Conservation (phyloP, 108 stramenopile genomes). For the Epithemia pelagica region DNA sequence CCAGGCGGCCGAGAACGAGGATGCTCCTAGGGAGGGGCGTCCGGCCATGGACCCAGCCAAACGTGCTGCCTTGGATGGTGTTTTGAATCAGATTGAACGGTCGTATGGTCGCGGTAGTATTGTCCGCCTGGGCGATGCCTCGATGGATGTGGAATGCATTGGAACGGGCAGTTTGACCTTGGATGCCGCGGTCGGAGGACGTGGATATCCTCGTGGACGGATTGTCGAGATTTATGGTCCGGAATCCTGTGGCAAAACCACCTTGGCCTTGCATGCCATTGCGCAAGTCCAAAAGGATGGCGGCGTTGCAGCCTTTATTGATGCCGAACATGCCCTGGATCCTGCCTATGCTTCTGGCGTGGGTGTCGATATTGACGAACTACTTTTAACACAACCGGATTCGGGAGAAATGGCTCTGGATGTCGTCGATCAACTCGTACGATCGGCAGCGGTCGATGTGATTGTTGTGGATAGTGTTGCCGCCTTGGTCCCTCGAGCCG, state of each 20-base stretch:
- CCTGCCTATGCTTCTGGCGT: constrained; percentile 77
- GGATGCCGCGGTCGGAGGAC: constrained; percentile 73
- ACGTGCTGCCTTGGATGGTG: constrained; percentile 81
- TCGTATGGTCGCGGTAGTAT: constrained; percentile 87
- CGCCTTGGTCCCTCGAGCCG: constrained; percentile 93
- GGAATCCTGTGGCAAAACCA: constrained; percentile 93
- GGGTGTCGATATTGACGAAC: constrained; percentile 83
- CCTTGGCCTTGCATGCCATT: constrained; percentile 92
- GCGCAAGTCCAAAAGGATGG: constrained; percentile 84
- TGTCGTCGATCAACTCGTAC: constrained; percentile 91
- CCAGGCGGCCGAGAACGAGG: no score
- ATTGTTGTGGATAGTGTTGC: constrained; percentile 94
- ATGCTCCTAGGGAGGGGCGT: no score
- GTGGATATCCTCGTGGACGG: constrained; percentile 79
- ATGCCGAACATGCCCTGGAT: constrained; percentile 98
- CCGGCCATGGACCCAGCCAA: constrained; percentile 58
- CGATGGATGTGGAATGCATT: constrained; percentile 76
- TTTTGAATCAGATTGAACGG: constrained; percentile 85
- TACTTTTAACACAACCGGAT: constrained; percentile 92
- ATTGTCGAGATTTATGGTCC: constrained; percentile 96
- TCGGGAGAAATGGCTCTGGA: constrained; percentile 97
- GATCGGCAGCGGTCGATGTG: constrained; percentile 87
- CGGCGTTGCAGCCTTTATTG: constrained; percentile 92
- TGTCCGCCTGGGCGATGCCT: constrained; percentile 76
- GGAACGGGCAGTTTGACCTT: constrained; percentile 84